Conservation (phyloP, 495 filamentous ascomycete genomes). For the Viridothelium virens region DNA sequence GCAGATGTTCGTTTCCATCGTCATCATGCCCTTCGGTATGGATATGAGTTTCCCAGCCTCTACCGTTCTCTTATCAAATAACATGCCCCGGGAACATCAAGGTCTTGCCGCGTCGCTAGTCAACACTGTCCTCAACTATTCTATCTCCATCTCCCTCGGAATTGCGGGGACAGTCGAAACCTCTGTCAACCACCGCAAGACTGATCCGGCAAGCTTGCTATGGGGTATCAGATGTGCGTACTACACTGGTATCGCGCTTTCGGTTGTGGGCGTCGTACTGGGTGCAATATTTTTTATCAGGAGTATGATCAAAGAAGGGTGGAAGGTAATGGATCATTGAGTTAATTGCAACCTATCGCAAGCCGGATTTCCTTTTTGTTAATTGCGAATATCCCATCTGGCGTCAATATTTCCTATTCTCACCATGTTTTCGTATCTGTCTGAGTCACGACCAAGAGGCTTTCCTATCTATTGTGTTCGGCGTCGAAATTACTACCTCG, state of each 20-base stretch:
- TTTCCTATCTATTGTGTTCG: not conserved
- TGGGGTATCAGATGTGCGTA: conserved; percentile 22
- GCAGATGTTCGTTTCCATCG: conserved; percentile 27
- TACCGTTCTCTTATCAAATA: conserved; percentile 29
- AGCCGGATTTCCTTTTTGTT: not conserved
- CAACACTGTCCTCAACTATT: conserved; percentile 31
- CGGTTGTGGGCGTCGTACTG: conserved; percentile 21
- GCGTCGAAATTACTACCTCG: not conserved
- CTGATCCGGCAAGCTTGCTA: not conserved
- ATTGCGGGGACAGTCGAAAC: conserved; percentile 29
- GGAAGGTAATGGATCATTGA: conserved; percentile 28
- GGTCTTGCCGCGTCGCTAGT: conserved; percentile 28
- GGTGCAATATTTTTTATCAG: conserved; percentile 26
- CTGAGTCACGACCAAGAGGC: not conserved
- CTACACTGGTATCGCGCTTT: conserved; percentile 26
- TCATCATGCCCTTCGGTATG: conserved; percentile 35
- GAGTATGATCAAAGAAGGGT: conserved; percentile 26
- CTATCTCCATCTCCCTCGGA: conserved; percentile 31
- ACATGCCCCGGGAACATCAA: conserved; percentile 31
- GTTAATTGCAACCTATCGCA: not conserved
- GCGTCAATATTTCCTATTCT: not conserved
- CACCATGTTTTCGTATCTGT: conserved; percentile 1
- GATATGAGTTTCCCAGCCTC: conserved; percentile 32
- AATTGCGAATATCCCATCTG: not conserved
- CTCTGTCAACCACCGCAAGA: conserved; percentile 17